Evolutionary conservation across 352 stramenopile species (phyloP), one percentile per base, ranked within the genome.

Genomic region (Plasmopara viticola): DNA sequence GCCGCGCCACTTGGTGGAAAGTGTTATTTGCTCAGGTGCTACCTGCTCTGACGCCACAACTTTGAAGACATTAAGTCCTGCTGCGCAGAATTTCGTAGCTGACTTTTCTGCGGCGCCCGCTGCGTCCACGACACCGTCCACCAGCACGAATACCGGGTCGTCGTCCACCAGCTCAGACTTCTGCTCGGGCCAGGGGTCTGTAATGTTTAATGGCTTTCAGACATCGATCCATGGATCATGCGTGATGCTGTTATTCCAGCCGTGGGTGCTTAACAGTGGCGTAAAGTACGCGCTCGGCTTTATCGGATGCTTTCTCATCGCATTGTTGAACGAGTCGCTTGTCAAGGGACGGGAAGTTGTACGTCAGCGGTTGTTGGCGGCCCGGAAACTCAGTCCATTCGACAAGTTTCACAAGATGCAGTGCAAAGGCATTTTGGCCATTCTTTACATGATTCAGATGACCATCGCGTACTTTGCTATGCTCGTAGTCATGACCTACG

Each of bases 171-270:
- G 40, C 57, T 63, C 60, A 9, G 58, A 52, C 34, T 88, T 88
- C 38, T 88, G 78, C 53, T 68, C 72, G 20, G 78, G 75, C 49
- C 69, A 79, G 59, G 78, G 78, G 17, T 85, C 80, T 4, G 75
- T 86, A 40, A 91, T 91, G 81, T 87, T 90, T 49, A 87, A 87
- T 48, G 81, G 81, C 34, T 92, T 92, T 60, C 76, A 87, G 58
- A 74, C 71, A 51, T 78, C 76, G 13, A 81, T 86, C 45, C 68
- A 85, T 60, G 78, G 74, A 35, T 79, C 74, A 35, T 92, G 81
- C 46, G 71, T 86, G 42, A 67, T 76, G 51, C 66, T 92, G 34
- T 80, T 92, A 48, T 92, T 92, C 63, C 67, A 77, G 34, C 74
- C 81, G 29, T 92, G 81, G 81, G 75, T 90, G 44, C 73, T 92